phyloP scores from a whole-genome alignment of 2,329 filamentous ascomycete genomes.

The Stemphylium lycopersici region DNA sequence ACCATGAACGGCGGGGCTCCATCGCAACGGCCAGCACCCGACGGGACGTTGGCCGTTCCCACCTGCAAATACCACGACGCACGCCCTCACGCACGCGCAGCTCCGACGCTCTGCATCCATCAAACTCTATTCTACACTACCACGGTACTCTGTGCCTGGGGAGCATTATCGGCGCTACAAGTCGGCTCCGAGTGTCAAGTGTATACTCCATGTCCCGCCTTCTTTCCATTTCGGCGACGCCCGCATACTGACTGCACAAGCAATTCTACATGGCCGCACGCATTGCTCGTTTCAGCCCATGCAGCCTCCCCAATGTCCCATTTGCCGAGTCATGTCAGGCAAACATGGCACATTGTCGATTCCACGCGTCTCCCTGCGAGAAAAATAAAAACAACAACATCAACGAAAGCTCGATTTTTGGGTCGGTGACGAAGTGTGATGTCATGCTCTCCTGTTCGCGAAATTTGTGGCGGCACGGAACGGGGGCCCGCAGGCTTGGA shows the following conservation, averaged over 20 bases:
- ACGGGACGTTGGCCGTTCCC: slow-evolving; percentile 19
- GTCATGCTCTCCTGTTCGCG: slow-evolving; percentile 14
- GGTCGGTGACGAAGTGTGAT: slow-evolving; percentile 26
- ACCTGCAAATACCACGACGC: neutral
- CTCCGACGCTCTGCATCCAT: slow-evolving; percentile 8
- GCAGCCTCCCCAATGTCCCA: neutral
- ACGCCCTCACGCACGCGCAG: slow-evolving; percentile 2
- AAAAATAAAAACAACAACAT: too few relatives aligned
- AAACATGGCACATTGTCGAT: neutral
- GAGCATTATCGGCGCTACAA: neutral
- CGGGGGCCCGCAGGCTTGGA: slow-evolving; percentile 4
- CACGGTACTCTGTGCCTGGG: neutral
- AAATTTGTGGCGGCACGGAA: slow-evolving; percentile 13
- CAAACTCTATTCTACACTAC: slow-evolving; percentile 2
- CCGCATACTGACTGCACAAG: slow-evolving; percentile 5
- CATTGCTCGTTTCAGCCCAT: neutral
- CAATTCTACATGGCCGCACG: slow-evolving; percentile 4
- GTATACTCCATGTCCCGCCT: neutral
- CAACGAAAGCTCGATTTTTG: slow-evolving; percentile 7
- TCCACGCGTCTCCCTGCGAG: neutral
- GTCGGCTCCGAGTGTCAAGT: neutral
- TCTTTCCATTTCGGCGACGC: neutral
- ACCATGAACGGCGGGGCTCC: slow-evolving; percentile 8
- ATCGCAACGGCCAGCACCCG: slow-evolving; percentile 5
- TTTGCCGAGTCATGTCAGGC: slow-evolving; percentile 3